A percentile compares a stretch with the other conserved stretches of the same genome.
Evolutionary conservation across 1,284 basidiomycete genomes (phyloP).

Genomic region (Ganoderma lucidum): DNA sequence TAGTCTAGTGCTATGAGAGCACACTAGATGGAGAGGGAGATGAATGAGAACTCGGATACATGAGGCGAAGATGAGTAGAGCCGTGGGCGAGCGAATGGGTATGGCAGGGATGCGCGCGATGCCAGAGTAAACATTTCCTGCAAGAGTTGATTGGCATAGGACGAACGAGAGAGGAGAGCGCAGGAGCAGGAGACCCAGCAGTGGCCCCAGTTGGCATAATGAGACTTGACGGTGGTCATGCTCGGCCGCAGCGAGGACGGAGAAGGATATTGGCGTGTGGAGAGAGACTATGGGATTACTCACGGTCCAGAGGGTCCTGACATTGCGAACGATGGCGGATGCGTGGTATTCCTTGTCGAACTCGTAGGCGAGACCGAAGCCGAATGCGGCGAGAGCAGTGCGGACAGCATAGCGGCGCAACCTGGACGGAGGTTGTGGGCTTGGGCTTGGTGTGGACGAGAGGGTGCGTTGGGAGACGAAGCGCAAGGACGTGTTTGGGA

Average conservation of each 20-base stretch:
- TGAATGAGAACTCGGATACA: not conserved
- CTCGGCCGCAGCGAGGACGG: not conserved
- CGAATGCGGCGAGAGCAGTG: slow-evolving; percentile 45
- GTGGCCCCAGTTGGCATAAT: not conserved
- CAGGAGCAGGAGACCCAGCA: not conserved
- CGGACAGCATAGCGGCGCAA: slow-evolving; percentile 28
- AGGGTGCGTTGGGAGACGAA: too few relatives aligned
- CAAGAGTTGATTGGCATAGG: not conserved
- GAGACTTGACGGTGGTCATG: not conserved
- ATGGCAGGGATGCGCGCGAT: not conserved
- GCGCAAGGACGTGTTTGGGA: not conserved
- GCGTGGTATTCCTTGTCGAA: slow-evolving; percentile 72
- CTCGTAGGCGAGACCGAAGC: slow-evolving; percentile 55
- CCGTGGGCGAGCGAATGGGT: not conserved
- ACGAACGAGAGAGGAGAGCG: not conserved
- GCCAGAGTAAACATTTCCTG: not conserved
- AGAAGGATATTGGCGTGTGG: not conserved
- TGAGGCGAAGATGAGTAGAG: not conserved
- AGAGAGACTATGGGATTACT: slow-evolving; percentile 27
- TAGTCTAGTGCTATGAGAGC: slow-evolving; percentile 77
- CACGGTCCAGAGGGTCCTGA: slow-evolving; percentile 74
- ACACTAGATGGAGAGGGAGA: slow-evolving; percentile 50
- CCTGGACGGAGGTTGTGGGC: slow-evolving; percentile 12
- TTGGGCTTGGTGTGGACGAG: not conserved
- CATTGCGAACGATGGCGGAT: slow-evolving; percentile 67